Evolutionary conservation across 225 moss, liverwort and hornwort genomes (phyloP), one percentile per base, ranked within the genome.

Genomic region (Takakia lepidozioides): DNA sequence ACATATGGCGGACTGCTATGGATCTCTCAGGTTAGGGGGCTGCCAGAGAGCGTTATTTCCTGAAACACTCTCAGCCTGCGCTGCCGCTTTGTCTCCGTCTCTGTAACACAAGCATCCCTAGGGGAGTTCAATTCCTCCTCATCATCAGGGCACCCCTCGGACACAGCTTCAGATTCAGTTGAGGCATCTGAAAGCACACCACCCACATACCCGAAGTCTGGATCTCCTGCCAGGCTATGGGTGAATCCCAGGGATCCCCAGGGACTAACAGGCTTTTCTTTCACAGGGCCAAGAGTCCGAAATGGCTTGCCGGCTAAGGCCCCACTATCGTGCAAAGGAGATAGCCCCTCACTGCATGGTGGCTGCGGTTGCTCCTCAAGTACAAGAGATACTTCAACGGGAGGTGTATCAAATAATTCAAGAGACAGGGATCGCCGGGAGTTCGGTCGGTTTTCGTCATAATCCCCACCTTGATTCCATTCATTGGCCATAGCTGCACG

Each of bases 161-260:
- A n/a, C n/a, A n/a, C n/a, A n/a, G 38, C 21, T 23, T 20, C 22
- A 20, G 20, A n/a, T n/a, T n/a, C 45, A 14, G 23, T 2, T 46
- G 2, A 21, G 22, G 44, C 44, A 1, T 2, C 39, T 0, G 15
- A 27, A 0, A 20, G 54, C 18, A 19, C 55, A 1, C 61, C 65
- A 10, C 17, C 1, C 14, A 68, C 72, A 20, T 72, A 62, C 1
- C 80, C 76, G 37, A 77, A 77, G 29, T 80, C 76, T 0, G 74
- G 55, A n/a, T 78, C 78, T 0, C 65, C 73, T 4, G 80, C n/a
- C n/a, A n/a, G 75, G 27, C 80, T 75, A 25, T 84, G 60, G 2
- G 75, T 73, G 63, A 88, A 89, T 38, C 89, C 93, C 51, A 89
- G 43, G 1, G 88, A 84, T 16, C 81, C 76, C 93, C 93, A 93